Evolutionary conservation across 208 protist species (phyloP), one percentile per base, ranked within the genome.

Genomic region (Leishmania guyanensis): DNA sequence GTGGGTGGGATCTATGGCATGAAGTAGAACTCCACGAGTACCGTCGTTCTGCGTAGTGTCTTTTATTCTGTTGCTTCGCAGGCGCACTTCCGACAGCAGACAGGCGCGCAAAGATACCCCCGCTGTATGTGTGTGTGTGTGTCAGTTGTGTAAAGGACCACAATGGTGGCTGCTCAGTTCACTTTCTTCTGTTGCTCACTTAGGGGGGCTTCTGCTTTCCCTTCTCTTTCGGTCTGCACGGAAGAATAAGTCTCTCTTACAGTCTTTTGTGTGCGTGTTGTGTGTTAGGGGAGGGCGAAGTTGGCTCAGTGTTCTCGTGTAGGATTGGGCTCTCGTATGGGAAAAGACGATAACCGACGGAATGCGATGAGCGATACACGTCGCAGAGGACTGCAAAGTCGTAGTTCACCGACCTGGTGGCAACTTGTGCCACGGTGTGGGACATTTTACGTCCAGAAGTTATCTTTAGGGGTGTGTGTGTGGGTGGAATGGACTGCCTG

Each of bases 281-380:
- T 3, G n/a, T 9, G 17, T 33, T 2, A 16, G 66, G 14, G 9
- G 43, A 20, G 16, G 36, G 0, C 1, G 8, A 65, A 36, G 8
- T 16, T 22, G 69, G 26, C 53, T 43, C 66, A 48, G 39, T 71
- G 71, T 53, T 39, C 8, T 58, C 20, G 72, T 73, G 36, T 73
- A 73, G 69, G 36, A 71, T 54, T 73, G 69, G 46, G 14, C 69
- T 51, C 17, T 48, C 22, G 46, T 73, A 73, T 73, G 26, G 69
- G 3, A 22, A 54, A 54, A 54, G 5, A 20, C 46, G 2, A 16
- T 8, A 51, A 54, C 26, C 2, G 46, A 14, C 9, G 46, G 10
- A n/a, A n/a, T 4, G 26, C 26, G 2, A 29, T 22, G 48, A 73
- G 46, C 36, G 69, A 51, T 10, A 12, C 20, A 54, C 16, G 26